Percentiles rank a stretch among this genome's conserved stretches.
Evolutionary conservation across 805 yeast genomes (phyloP).

Genomic region (Pichia occidentalis): DNA sequence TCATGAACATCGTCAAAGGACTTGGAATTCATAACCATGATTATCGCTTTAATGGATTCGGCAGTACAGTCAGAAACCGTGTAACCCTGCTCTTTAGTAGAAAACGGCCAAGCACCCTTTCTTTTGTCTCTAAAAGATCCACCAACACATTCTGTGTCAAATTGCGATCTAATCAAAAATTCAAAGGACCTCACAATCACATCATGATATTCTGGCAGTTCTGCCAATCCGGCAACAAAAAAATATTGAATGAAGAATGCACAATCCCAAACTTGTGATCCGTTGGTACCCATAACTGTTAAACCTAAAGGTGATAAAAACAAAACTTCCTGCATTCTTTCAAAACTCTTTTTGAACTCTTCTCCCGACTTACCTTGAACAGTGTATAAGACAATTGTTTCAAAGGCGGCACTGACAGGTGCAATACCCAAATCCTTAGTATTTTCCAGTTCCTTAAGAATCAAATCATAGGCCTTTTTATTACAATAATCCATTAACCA

Average conservation of each 20-base stretch:
- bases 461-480: conserved; percentile 49
- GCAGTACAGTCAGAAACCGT: conserved; percentile 97
- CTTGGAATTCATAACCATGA: conserved; percentile 76
- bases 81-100: conserved; percentile 93
- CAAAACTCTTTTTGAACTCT: conserved; percentile 47
- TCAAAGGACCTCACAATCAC: conserved; percentile 59
- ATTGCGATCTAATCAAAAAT: conserved; percentile 78
- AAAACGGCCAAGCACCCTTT: conserved; percentile 92
- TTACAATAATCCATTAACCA: conserved; percentile 57
- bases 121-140: conserved; percentile 81
- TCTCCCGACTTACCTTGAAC: conserved; percentile 68
- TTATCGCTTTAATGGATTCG: conserved; percentile 86
- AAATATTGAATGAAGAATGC: conserved; percentile 85
- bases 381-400: conserved; percentile 59
- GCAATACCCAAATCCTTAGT: conserved; percentile 84
- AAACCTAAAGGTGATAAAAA: conserved; percentile 88
- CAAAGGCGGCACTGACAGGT: conserved; percentile 86
- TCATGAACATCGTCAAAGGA: conserved; percentile 36
- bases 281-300: conserved; percentile 95
- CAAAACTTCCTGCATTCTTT: conserved; percentile 65
- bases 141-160: conserved; percentile 66
- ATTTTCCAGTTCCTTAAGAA: conserved; percentile 68
- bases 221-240: conserved; percentile 73
- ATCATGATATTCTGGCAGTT: conserved; percentile 55
- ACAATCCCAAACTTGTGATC: conserved; percentile 95